Evolutionary conservation across 768 basidiomycete species (phyloP).

Genomic region (Tulasnella calospora): DNA sequence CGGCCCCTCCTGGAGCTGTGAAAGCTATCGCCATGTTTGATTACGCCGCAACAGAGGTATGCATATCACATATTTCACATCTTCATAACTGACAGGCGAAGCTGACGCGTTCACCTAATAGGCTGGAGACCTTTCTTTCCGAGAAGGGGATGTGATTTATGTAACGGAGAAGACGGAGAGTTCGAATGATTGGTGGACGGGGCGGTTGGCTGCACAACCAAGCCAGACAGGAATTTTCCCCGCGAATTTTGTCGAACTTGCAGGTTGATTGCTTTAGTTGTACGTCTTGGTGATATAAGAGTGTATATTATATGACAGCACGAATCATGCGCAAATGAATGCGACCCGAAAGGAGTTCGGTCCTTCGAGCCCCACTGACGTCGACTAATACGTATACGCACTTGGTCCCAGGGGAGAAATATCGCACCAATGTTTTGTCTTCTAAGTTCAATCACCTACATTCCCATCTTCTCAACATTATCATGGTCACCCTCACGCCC

Average conservation of each 20-base stretch:
- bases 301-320: not conserved
- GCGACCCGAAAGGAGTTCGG: not conserved
- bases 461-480: not conserved
- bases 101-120: not conserved
- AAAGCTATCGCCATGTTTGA: constrained; percentile 27
- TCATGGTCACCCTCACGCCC: constrained; percentile 31
- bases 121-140: constrained; percentile 28
- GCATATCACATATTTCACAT: not conserved
- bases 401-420: not conserved
- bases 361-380: not conserved
- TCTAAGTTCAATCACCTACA: not conserved
- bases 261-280: not conserved
- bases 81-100: not conserved
- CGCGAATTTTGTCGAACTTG: constrained; percentile 26
- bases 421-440: not conserved
- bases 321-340: not conserved
- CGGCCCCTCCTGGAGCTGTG: constrained; percentile 9
- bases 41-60: constrained; percentile 26
- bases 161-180: constrained; percentile 23
- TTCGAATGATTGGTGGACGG: constrained; percentile 29
- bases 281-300: not conserved
- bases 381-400: not conserved
- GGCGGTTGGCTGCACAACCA: constrained; percentile 1
- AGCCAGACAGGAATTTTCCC: constrained; percentile 25
- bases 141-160: constrained; percentile 27